phyloP scores from a whole-genome alignment of 129 eudicot species.

The Arctium lappa region DNA sequence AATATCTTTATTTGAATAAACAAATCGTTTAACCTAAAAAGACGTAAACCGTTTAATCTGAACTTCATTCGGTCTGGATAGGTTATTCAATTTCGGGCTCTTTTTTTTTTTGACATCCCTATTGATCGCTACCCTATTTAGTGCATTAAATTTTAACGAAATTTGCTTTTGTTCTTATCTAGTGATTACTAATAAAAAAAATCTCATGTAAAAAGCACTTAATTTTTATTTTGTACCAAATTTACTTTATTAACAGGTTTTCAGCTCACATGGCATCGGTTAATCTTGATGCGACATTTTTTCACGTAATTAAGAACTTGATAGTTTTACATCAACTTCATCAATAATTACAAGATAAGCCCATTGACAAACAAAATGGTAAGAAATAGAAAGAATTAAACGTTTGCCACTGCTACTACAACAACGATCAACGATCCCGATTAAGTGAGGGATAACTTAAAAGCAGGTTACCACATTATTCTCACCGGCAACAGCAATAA shows the following conservation, averaged over 20 bases:
- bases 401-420: too few relatives aligned
- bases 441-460: too few relatives aligned
- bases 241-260: too few relatives aligned
- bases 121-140: not conserved
- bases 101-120: not conserved
- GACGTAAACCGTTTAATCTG: too few relatives aligned
- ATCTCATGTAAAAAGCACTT: not conserved
- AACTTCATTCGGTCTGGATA: not conserved
- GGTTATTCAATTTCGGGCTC: too few relatives aligned
- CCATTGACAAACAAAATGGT: not conserved
- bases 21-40: not conserved
- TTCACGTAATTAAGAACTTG: not conserved
- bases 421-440: too few relatives aligned
- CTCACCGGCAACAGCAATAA: not conserved
- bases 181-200: too few relatives aligned
- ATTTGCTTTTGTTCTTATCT: not conserved
- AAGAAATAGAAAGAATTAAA: not conserved
- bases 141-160: too few relatives aligned
- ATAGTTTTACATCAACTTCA: not conserved
- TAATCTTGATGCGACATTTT: not conserved
- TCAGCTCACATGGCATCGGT: too few relatives aligned
- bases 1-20: too few relatives aligned
- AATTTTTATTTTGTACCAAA: too few relatives aligned
- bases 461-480: not conserved
- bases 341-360: not conserved